Evolutionary conservation across 2,329 filamentous ascomycete genomes (phyloP).

Genomic region (Fragosphaeria purpurea): DNA sequence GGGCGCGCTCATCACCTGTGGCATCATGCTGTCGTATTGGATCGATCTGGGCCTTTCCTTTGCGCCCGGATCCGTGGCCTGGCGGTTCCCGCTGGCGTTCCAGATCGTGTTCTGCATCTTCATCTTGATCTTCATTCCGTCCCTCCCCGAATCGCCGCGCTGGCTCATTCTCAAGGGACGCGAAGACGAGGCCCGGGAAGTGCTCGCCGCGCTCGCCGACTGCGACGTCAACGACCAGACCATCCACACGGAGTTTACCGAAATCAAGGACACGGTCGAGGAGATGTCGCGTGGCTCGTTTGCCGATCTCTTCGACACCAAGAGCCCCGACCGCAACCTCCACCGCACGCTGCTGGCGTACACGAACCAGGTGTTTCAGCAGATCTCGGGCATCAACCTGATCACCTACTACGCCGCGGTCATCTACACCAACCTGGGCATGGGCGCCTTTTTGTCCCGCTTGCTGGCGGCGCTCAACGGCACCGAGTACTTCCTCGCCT

Average conservation of each 20-base stretch:
- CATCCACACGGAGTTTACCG: constrained; percentile 42
- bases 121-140: constrained; percentile 42
- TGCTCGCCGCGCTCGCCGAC: constrained; percentile 32
- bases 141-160: constrained; percentile 41
- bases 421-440: constrained; percentile 14
- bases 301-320: constrained; percentile 12
- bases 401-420: constrained; percentile 15
- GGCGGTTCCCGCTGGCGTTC: constrained; percentile 53
- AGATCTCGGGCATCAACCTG: constrained; percentile 22
- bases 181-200: constrained; percentile 32
- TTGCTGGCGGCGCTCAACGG: constrained; percentile 14
- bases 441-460: constrained; percentile 10
- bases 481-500: constrained; percentile 13
- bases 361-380: constrained; percentile 29
- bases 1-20: constrained; percentile 46
- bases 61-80: constrained; percentile 36
- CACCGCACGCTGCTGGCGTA: constrained; percentile 16
- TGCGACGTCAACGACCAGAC: constrained; percentile 36
- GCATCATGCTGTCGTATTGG: constrained; percentile 51
- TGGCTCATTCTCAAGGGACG: constrained; percentile 36
- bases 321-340: constrained; percentile 13
- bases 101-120: constrained; percentile 49
- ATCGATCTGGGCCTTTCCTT: constrained; percentile 49
- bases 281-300: constrained; percentile 31
- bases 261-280: constrained; percentile 54